A percentile compares a stretch with the other conserved stretches of the same genome.
Evolutionary conservation across 2,329 filamentous ascomycete genomes (phyloP).

Genomic region (Clarireedia sp.): DNA sequence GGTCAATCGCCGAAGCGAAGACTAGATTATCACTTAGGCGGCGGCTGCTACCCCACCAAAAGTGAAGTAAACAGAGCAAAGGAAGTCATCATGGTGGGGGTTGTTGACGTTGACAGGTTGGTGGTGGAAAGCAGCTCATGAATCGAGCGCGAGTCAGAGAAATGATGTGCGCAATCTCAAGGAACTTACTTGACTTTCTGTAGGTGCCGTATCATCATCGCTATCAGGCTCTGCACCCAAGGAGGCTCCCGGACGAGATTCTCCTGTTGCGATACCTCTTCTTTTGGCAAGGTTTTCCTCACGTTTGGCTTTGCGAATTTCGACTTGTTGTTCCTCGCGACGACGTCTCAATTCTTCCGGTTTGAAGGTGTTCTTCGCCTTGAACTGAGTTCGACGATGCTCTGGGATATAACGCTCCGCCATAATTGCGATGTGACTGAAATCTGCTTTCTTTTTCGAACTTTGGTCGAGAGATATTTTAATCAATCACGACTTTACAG

Average conservation of each 20-base stretch:
- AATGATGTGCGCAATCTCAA: conserved; percentile 10
- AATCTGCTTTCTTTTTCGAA: conserved; percentile 7
- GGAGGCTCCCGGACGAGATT: conserved; percentile 69
- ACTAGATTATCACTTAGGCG: conserved; percentile 20
- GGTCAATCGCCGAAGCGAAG: conserved; percentile 24
- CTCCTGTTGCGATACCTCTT: conserved; percentile 80
- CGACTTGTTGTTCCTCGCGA: conserved; percentile 97
- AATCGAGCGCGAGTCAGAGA: not conserved
- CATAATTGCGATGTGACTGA: conserved; percentile 46
- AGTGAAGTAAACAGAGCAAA: conserved; percentile 22
- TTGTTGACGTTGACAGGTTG: not conserved
- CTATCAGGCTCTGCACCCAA: conserved; percentile 88
- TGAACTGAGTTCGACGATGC: conserved; percentile 98
- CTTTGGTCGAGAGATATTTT: conserved; percentile 4
- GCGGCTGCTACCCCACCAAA: conserved; percentile 23
- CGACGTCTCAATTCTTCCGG: conserved; percentile 96
- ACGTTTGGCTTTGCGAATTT: conserved; percentile 97
- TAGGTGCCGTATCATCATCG: conserved; percentile 91
- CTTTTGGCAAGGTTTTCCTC: conserved; percentile 99
- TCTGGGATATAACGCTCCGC: conserved; percentile 99
- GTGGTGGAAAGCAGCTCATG: not conserved
- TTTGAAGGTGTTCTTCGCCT: conserved; percentile 99
- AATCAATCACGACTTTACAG: conserved; percentile 2
- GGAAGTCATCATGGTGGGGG: conserved; percentile 1
- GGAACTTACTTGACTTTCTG: conserved; percentile 86